Conservation (phyloP, 805 yeast species). For the Lipomyces sp. region DNA sequence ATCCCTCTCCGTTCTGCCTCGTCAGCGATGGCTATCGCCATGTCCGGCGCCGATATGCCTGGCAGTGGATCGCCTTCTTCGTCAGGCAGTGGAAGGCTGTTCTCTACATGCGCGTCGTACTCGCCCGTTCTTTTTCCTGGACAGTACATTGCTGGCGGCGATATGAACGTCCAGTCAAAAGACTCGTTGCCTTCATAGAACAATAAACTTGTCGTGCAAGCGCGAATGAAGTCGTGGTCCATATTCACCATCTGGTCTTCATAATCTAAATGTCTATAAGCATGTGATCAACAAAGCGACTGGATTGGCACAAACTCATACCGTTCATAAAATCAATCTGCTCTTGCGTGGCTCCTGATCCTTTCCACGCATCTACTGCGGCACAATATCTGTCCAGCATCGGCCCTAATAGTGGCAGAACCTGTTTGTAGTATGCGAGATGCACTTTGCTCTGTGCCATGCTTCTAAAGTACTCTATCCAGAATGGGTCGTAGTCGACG, state of each 20-base stretch:
- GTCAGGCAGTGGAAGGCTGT: conserved; percentile 3
- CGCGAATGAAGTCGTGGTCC: conserved; percentile 4
- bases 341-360: not conserved
- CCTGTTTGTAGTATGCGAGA: not conserved
- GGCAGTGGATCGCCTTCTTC: conserved; percentile 8
- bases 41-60: conserved; percentile 9
- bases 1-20: conserved; percentile 7
- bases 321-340: conserved; percentile 4
- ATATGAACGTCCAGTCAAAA: conserved; percentile 10
- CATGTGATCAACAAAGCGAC: too few relatives aligned
- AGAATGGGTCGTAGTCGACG: conserved; percentile 7
- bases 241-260: conserved; percentile 2
- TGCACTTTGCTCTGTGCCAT: conserved; percentile 5
- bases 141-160: conserved; percentile 15
- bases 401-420: not conserved
- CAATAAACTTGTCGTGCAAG: not conserved
- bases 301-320: too few relatives aligned
- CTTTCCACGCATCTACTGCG: conserved; percentile 1
- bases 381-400: conserved; percentile 1
- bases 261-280: not conserved
- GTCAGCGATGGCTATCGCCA: conserved; percentile 17
- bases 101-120: conserved; percentile 5
- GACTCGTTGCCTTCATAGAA: conserved; percentile 10
- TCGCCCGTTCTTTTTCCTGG: conserved; percentile 13
- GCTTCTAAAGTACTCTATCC: conserved; percentile 8